These are phyloP conservation scores for Colletotrichum musae DNA, from an alignment of 2,329 filamentous ascomycete genomes.

Conservation along the genomic window DNA sequence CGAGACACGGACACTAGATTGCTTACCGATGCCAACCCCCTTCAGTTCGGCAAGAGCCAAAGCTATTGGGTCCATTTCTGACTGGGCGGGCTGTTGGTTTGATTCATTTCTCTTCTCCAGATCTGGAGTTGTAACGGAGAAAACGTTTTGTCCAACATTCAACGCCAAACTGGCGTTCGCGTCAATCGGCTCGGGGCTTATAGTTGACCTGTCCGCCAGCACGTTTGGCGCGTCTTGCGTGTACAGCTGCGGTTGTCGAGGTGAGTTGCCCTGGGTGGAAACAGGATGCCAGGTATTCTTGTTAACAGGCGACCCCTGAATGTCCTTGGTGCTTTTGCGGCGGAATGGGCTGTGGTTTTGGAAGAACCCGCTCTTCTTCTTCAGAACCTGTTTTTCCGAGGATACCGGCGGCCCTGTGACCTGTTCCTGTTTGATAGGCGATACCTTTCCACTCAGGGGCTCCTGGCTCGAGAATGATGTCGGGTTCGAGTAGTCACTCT, in stretches of 20 bases:
- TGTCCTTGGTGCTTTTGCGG: constrained; percentile 88
- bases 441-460: constrained; percentile 79
- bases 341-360: constrained; percentile 94
- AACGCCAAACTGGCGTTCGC: constrained; percentile 93
- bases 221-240: constrained; percentile 55
- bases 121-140: constrained; percentile 88
- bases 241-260: constrained; percentile 58
- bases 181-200: constrained; percentile 88
- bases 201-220: constrained; percentile 58
- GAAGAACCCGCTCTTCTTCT: constrained; percentile 89
- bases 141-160: constrained; percentile 96
- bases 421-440: constrained; percentile 77
- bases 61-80: constrained; percentile 89
- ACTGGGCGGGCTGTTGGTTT: constrained; percentile 60
- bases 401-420: constrained; percentile 61
- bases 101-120: constrained; percentile 60
- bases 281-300: constrained; percentile 73
- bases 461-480: constrained; percentile 92
- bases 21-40: constrained; percentile 82
- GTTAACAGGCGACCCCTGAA: constrained; percentile 58
- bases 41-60: constrained; percentile 93
- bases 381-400: constrained; percentile 75
- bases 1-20: constrained; percentile 86
- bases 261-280: constrained; percentile 46
- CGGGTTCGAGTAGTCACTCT: constrained; percentile 91